These are phyloP conservation scores for Rehmannia glutinosa DNA, from an alignment of 257 asterid genomes.

Conservation along the genomic window DNA sequence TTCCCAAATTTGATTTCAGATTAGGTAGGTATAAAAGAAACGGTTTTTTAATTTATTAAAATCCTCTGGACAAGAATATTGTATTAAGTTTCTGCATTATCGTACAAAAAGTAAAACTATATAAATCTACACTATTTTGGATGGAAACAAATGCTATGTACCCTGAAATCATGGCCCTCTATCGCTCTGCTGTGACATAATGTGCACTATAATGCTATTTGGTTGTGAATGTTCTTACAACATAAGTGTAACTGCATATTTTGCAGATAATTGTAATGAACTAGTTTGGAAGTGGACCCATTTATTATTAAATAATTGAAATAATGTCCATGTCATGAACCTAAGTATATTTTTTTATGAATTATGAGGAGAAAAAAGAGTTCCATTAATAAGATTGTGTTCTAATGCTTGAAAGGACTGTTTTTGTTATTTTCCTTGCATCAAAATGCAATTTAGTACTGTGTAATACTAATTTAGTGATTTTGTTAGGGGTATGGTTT, in stretches of 20 bases:
- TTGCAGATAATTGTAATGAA: not conserved
- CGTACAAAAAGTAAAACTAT: too few relatives aligned
- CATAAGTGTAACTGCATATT: not conserved
- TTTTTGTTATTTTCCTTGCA: too few relatives aligned
- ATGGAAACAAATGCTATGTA: not conserved
- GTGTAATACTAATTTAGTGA: not conserved
- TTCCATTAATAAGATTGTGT: not conserved
- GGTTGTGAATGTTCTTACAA: not conserved
- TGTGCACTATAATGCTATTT: not conserved
- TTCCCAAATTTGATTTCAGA: not conserved
- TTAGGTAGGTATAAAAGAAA: not conserved
- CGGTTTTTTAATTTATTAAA: not conserved
- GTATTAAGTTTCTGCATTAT: not conserved
- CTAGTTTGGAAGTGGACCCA: too few relatives aligned
- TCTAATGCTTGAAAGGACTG: not conserved
- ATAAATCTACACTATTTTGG: too few relatives aligned
- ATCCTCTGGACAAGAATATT: not conserved
- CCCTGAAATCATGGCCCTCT: too few relatives aligned
- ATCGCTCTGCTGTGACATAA: too few relatives aligned
- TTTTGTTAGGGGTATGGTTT: constrained; percentile 77
- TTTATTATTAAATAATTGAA: too few relatives aligned
- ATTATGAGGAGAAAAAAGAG: not conserved
- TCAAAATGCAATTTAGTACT: not conserved
- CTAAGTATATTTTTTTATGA: not conserved
- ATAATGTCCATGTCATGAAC: not conserved